Conservation (phyloP, 139 green algal genomes). For the Nannochloris sp. region DNA sequence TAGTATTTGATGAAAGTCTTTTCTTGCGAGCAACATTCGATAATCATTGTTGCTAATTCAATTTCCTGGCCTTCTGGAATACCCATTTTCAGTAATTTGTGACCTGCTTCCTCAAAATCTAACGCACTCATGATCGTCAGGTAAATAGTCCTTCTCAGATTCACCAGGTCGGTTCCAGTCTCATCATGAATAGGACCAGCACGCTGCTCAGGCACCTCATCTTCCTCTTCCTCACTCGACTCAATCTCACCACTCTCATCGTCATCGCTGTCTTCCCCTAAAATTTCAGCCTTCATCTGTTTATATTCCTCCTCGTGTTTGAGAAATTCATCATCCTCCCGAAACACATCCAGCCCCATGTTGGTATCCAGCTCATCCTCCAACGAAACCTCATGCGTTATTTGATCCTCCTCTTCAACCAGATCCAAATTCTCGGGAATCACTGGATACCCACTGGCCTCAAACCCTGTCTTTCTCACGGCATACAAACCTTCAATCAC, state of each 20-base stretch:
- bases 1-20: conserved; percentile 80
- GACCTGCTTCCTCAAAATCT: conserved; percentile 98
- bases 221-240: conserved; percentile 10
- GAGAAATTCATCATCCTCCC: conserved; percentile 66
- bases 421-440: conserved; percentile 80
- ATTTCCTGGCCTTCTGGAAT: conserved; percentile 53
- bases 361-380: conserved; percentile 55
- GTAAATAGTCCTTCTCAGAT: conserved; percentile 98
- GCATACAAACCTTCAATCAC: conserved; percentile 91
- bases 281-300: conserved; percentile 73
- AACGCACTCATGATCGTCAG: conserved; percentile 96
- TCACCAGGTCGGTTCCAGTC: conserved; percentile 89
- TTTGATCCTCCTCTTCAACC: conserved; percentile 90
- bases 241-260: conserved; percentile 28
- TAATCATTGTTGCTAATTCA: conserved; percentile 92
- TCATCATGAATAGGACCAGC: conserved; percentile 40
- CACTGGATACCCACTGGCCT: conserved; percentile 41
- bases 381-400: conserved; percentile 85
- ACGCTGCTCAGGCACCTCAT: conserved; percentile 31
- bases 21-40: conserved; percentile 90
- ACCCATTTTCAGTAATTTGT: conserved; percentile 97
- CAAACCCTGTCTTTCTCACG: conserved; percentile 77
- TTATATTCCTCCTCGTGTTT: conserved; percentile 73
- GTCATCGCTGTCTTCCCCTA: conserved; percentile 63
- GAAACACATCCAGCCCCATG: conserved; percentile 84